Percentiles rank a stretch among this genome's conserved stretches.
These are phyloP conservation scores for Sanghuangporus baumii DNA, from an alignment of 1,284 basidiomycete genomes.

Conservation along the genomic window DNA sequence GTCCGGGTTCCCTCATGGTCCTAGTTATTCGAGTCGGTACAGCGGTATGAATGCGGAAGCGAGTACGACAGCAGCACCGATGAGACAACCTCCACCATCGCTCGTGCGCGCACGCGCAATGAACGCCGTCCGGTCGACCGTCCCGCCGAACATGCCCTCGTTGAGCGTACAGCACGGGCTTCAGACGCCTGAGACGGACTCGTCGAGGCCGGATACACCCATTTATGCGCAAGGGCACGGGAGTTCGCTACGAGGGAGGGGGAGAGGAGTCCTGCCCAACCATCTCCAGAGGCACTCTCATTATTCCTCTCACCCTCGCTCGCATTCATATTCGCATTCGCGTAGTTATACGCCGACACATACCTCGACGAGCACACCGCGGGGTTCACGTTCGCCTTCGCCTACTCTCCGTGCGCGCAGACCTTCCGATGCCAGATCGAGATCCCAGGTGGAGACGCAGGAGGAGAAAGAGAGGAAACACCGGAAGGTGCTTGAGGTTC, in stretches of 20 bases:
- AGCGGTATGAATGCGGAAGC: not conserved
- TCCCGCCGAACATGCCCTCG: not conserved
- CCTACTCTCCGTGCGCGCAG: slow-evolving; percentile 32
- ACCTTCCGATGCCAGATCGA: not conserved
- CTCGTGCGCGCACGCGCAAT: slow-evolving; percentile 10
- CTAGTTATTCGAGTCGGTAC: not conserved
- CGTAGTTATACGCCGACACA: slow-evolving; percentile 13
- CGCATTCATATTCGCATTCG: not conserved
- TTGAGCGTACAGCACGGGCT: not conserved
- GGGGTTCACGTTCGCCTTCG: slow-evolving; percentile 40
- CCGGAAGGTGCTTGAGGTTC: slow-evolving; percentile 45
- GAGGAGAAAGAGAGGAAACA: slow-evolving; percentile 32
- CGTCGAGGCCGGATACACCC: not conserved
- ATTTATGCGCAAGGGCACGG: not conserved
- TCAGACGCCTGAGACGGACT: not conserved
- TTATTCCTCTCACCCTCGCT: too few species aligned
- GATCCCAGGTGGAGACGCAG: slow-evolving; percentile 24
- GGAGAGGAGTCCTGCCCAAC: not conserved
- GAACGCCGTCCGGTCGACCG: slow-evolving; percentile 3
- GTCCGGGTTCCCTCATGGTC: not conserved
- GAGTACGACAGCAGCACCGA: not conserved
- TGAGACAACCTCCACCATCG: slow-evolving; percentile 1
- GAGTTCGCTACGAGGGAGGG: not conserved
- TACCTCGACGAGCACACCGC: slow-evolving; percentile 17
- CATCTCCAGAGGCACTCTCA: not conserved